A percentile compares a stretch with the other conserved stretches of the same genome.
phyloP scores from a whole-genome alignment of 371 early-diverging fungal species.

The Circinella umbellata region DNA sequence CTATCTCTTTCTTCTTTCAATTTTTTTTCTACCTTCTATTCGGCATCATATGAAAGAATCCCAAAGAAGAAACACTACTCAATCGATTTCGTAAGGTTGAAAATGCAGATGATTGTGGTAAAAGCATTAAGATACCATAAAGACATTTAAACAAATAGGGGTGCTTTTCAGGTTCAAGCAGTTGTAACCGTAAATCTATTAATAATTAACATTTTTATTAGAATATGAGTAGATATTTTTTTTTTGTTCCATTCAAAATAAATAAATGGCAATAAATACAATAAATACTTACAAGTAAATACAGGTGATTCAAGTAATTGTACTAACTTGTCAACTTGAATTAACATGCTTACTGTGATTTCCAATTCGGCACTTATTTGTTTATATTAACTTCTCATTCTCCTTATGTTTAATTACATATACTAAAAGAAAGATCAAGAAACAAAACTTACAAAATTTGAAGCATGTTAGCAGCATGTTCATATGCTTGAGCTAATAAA shows the following conservation, averaged over 20 bases:
- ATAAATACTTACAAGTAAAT: slow-evolving; percentile 72
- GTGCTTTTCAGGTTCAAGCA: slow-evolving; percentile 86
- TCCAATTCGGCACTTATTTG: slow-evolving; percentile 77
- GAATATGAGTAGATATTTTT: background rate
- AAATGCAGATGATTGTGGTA: slow-evolving; percentile 93
- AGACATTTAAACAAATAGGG: slow-evolving; percentile 85
- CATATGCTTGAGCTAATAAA: slow-evolving; percentile 89
- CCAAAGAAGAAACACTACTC: slow-evolving; percentile 72
- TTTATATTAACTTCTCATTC: background rate
- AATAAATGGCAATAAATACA: no score
- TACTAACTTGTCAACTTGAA: slow-evolving; percentile 93
- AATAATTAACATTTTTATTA: background rate
- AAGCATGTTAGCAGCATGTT: slow-evolving; percentile 79
- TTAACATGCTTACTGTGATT: slow-evolving; percentile 85
- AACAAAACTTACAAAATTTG: slow-evolving; percentile 65
- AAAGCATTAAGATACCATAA: slow-evolving; percentile 91
- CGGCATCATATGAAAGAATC: slow-evolving; percentile 61
- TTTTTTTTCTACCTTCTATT: slow-evolving; percentile 39
- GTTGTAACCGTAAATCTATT: slow-evolving; percentile 80
- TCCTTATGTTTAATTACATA: background rate
- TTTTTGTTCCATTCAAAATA: no score
- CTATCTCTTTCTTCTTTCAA: no score
- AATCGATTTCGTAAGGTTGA: slow-evolving; percentile 88
- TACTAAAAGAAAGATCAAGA: background rate
- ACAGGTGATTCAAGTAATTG: slow-evolving; percentile 93